Conservation (phyloP, 305 asterid species). For the Solanum aculeatissimum region DNA sequence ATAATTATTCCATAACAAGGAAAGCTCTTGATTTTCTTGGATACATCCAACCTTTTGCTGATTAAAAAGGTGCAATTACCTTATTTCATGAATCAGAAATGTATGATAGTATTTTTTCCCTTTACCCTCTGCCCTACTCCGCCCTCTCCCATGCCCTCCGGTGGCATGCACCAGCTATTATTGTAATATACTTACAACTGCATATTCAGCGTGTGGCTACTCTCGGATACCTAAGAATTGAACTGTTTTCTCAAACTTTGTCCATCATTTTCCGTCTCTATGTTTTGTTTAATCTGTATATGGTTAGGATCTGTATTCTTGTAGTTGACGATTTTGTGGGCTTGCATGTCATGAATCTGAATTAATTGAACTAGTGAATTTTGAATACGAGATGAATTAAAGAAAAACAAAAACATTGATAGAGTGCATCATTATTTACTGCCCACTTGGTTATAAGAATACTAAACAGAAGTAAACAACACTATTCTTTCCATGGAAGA, state of each 20-base stretch:
- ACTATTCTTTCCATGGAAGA: slow-evolving; percentile 42
- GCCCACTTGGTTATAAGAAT: not conserved
- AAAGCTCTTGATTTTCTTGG: not conserved
- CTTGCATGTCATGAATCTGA: not conserved
- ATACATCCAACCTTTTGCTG: not conserved
- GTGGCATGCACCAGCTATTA: not conserved
- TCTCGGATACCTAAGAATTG: not conserved
- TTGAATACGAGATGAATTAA: not conserved
- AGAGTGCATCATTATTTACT: not conserved
- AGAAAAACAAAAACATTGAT: not conserved
- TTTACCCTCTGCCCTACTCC: not conserved
- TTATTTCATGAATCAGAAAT: not conserved
- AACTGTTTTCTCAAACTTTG: not conserved
- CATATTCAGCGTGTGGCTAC: not conserved
- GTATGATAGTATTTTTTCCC: not conserved
- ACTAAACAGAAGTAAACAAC: not conserved
- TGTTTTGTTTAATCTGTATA: not conserved
- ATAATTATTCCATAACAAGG: not conserved
- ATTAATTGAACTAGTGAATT: not conserved
- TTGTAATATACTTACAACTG: not conserved
- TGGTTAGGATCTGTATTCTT: not conserved
- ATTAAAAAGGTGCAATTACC: not conserved
- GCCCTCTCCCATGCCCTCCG: not conserved
- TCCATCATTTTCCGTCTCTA: not conserved
- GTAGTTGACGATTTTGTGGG: not conserved